These are phyloP conservation scores for Sugiyamaella xylanicola DNA, from an alignment of 1,139 yeast species.

Conservation along the genomic window DNA sequence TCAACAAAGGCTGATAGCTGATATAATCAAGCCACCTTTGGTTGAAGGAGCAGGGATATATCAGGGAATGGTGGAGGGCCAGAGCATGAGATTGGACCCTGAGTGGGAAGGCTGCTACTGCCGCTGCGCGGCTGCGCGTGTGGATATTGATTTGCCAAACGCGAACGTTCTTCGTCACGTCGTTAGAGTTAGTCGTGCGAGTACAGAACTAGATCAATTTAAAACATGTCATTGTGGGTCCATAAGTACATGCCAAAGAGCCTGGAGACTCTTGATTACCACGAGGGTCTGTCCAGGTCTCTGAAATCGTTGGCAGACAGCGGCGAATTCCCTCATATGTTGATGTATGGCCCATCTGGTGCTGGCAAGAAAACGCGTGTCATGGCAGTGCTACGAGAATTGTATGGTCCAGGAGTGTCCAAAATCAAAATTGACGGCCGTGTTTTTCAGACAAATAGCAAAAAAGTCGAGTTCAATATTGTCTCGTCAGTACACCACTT, in stretches of 20 bases:
- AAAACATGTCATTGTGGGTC: constrained; percentile 90
- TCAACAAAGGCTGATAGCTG: no score
- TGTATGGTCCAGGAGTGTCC: constrained; percentile 82
- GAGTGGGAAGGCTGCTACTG: no score
- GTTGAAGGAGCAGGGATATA: no score
- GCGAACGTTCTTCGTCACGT: no score
- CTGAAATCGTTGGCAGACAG: constrained; percentile 59
- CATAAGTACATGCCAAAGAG: constrained; percentile 86
- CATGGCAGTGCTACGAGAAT: constrained; percentile 72
- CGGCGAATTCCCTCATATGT: constrained; percentile 90
- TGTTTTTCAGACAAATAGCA: constrained; percentile 69
- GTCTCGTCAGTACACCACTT: constrained; percentile 87
- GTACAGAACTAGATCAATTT: no score
- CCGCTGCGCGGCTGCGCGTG: no score
- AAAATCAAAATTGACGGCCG: constrained; percentile 88
- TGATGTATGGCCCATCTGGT: constrained; percentile 94
- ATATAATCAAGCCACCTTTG: no score
- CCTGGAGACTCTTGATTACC: constrained; percentile 66
- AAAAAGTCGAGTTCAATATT: constrained; percentile 87
- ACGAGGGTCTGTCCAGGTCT: constrained; percentile 62
- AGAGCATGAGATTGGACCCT: no score
- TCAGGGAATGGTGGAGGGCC: no score
- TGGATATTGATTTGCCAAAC: background rate
- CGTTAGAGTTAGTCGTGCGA: no score
- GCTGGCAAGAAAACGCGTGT: constrained; percentile 96